Evolutionary conservation across 225 moss, liverwort and hornwort genomes (phyloP), one percentile per base, ranked within the genome.

Genomic region (Polytrichum commune): DNA sequence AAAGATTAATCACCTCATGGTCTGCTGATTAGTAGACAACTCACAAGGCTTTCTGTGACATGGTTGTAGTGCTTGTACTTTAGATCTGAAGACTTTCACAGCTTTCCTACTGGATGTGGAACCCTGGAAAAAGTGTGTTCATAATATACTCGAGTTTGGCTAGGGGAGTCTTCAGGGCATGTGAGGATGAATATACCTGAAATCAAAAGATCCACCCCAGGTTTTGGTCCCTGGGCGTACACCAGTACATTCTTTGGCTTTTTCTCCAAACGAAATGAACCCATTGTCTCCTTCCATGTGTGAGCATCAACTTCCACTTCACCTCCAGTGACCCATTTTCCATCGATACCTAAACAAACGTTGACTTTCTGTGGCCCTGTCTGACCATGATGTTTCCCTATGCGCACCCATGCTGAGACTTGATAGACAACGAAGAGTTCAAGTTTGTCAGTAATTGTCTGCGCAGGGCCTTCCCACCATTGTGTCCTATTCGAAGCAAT

Each of bases 391-490:
- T 79, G 77, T 58, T 67, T 73, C 64, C 79, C 80, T 35, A 83
- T 67, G 63, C 92, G 82, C 19, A 97, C 96, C 96, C 93, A 94
- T 70, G 89, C 93, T 27, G 86, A 84, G 72, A 97, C 88, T 84
- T 97, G 93, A 72, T 97, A 97, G 10, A 86, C 79, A 69, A 91
- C 85, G 60, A 88, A 85, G 9, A 81, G 83, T 78, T 93, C 86
- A 66, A 93, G 54, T 62, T 78, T 91, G 26, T 86, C 75, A 27
- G 92, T 97, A 70, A 93, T 74, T 22, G 78, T 85, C 78, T 97
- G 93, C 8, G 86, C 87, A 75, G 93, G 92, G 54, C 96, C 96
- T 77, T 97, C 93, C 92, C 92, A 97, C 66, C 79, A 80, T 67
- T 92, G 85, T n/a, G 81, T 78, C 28, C 93, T 86, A 56, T 90